These are phyloP conservation scores for Lodderomyces parapsilosis DNA, from an alignment of 1,139 yeast species.

Conservation along the genomic window DNA sequence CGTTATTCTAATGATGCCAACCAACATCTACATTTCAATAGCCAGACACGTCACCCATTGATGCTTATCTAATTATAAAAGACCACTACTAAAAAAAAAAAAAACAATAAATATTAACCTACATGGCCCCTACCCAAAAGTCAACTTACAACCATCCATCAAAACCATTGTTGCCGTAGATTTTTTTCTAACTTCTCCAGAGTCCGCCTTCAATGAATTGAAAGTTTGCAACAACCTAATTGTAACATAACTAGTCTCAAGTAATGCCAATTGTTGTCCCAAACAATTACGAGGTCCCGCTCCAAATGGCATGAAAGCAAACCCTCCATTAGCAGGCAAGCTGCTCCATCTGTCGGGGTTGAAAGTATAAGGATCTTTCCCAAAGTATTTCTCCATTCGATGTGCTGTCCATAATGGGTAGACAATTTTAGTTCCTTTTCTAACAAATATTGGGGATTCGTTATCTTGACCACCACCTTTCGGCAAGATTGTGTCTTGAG, in stretches of 20 bases:
- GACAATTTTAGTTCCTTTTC: slow-evolving; percentile 42
- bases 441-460: slow-evolving; percentile 39
- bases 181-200: slow-evolving; percentile 10
- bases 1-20: too few relatives aligned
- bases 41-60: too few relatives aligned
- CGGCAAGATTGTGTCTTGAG: slow-evolving; percentile 43
- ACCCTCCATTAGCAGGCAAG: slow-evolving; percentile 29
- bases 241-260: slow-evolving; percentile 32
- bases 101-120: too few relatives aligned
- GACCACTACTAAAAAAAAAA: too few relatives aligned
- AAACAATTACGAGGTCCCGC: slow-evolving; percentile 37
- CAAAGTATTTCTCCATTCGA: slow-evolving; percentile 42
- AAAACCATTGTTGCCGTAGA: slow-evolving; percentile 22
- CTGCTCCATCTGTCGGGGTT: slow-evolving; percentile 50
- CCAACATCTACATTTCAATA: too few relatives aligned
- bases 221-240: slow-evolving; percentile 33
- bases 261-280: slow-evolving; percentile 39
- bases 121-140: background rate
- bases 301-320: slow-evolving; percentile 31
- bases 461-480: slow-evolving; percentile 49
- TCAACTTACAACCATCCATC: slow-evolving; percentile 17
- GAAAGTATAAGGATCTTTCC: slow-evolving; percentile 43
- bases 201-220: slow-evolving; percentile 13
- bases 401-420: slow-evolving; percentile 46
- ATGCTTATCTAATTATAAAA: too few relatives aligned